Evolutionary conservation across 768 basidiomycete species (phyloP).

Genomic region (Russula virescens): DNA sequence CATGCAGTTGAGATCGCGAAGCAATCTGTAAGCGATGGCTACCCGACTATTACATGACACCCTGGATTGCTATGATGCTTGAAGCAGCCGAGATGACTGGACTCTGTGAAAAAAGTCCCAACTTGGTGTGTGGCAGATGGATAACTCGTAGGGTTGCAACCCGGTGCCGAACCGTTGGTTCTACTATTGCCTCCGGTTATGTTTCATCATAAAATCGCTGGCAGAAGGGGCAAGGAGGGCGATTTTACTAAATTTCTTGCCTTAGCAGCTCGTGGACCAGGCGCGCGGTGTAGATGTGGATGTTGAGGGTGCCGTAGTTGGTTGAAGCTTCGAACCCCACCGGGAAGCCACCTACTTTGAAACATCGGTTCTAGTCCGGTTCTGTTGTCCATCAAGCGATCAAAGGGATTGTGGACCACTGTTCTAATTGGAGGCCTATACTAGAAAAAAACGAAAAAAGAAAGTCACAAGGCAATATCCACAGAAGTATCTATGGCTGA

Average conservation of each 20-base stretch:
- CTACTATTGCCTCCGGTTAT: not conserved
- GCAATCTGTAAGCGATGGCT: not conserved
- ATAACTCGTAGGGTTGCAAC: not conserved
- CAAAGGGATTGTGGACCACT: not conserved
- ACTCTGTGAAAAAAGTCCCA: not conserved
- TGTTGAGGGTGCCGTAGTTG: not conserved
- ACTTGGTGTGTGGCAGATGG: not conserved
- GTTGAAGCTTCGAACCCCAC: not conserved
- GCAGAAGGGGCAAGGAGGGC: not conserved
- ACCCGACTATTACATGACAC: not conserved
- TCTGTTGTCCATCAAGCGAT: not conserved
- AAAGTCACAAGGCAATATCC: not conserved
- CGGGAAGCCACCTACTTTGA: not conserved
- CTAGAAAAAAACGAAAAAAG: no score
- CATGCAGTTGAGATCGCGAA: slow-evolving; percentile 3
- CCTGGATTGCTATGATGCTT: not conserved
- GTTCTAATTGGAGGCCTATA: not conserved
- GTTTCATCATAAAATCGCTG: not conserved
- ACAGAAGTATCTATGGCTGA: not conserved
- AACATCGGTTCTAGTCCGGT: not conserved
- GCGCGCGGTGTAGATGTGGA: not conserved
- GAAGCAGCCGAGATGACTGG: not conserved
- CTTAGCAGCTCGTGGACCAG: slow-evolving; percentile 1
- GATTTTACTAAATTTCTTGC: not conserved
- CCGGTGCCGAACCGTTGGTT: not conserved